These are phyloP conservation scores for Chalciporus chontae DNA, from an alignment of 768 basidiomycete genomes.

Conservation along the genomic window DNA sequence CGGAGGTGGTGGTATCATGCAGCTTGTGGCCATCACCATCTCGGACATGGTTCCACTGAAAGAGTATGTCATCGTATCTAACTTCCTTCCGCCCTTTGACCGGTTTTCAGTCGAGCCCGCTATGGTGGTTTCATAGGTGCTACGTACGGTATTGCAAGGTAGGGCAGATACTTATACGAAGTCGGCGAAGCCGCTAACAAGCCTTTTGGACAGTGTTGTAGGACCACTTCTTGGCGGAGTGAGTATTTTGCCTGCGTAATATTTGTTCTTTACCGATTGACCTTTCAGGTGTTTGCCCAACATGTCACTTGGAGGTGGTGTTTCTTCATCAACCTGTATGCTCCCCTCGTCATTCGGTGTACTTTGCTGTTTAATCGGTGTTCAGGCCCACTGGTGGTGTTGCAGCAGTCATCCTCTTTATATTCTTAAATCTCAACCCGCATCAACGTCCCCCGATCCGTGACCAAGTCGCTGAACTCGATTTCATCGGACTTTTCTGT, in stretches of 20 bases:
- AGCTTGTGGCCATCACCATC: conserved; percentile 72
- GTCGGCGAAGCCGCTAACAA: neutral
- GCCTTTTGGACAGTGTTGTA: conserved; percentile 42
- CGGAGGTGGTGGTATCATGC: conserved; percentile 75
- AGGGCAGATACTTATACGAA: neutral
- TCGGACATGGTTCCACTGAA: conserved; percentile 78
- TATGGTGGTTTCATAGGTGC: conserved; percentile 71
- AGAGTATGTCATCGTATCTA: conserved; percentile 45
- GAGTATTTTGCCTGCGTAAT: conserved; percentile 23
- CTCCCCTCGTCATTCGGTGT: neutral
- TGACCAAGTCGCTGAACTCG: conserved; percentile 63
- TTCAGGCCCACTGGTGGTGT: conserved; percentile 72
- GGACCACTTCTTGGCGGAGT: conserved; percentile 82
- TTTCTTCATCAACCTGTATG: conserved; percentile 74
- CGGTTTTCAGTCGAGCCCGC: conserved; percentile 57
- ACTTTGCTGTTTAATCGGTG: neutral
- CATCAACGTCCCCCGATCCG: conserved; percentile 54
- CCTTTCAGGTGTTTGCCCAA: conserved; percentile 54
- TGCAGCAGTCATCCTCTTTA: conserved; percentile 58
- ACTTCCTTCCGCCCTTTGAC: neutral
- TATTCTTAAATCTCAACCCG: conserved; percentile 79
- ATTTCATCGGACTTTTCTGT: conserved; percentile 63
- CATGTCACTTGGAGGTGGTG: conserved; percentile 84
- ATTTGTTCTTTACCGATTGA: conserved; percentile 1
- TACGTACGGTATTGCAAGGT: conserved; percentile 70